Percentiles rank a stretch among this genome's conserved stretches.
phyloP scores from a whole-genome alignment of 305 asterid species.

The Fraxinus greggii region DNA sequence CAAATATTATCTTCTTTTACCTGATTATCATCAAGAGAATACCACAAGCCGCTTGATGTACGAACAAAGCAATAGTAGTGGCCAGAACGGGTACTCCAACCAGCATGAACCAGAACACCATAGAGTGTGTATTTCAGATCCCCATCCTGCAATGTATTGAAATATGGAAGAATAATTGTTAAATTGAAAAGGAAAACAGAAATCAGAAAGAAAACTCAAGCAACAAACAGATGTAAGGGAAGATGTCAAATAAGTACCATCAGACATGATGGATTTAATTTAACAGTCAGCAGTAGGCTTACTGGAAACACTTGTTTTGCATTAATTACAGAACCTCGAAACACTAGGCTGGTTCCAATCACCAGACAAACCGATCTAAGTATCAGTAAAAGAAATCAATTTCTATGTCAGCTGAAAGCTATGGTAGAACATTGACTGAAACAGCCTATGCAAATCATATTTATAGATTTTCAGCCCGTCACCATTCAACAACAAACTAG shows the following conservation, averaged over 20 bases:
- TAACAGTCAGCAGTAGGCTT: not conserved
- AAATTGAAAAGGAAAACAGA: not conserved
- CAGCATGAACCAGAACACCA: constrained; percentile 97
- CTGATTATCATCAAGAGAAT: constrained; percentile 94
- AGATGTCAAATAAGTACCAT: constrained; percentile 5
- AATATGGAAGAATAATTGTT: not conserved
- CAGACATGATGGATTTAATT: not conserved
- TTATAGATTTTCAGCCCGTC: not conserved
- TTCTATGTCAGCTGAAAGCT: not conserved
- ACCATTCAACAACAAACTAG: not conserved
- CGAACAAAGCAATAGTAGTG: constrained; percentile 98
- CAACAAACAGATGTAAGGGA: not conserved
- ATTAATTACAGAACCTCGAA: not conserved
- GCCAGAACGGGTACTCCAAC: constrained; percentile 97
- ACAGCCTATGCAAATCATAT: not conserved
- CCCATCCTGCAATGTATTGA: constrained; percentile 64
- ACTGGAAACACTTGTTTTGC: not conserved
- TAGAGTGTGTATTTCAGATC: constrained; percentile 85
- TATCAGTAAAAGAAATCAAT: not conserved
- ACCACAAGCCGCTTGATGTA: constrained; percentile 98
- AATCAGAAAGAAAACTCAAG: constrained; percentile 16
- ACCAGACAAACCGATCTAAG: not conserved
- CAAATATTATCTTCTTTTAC: constrained; percentile 36
- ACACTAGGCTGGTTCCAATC: not conserved
- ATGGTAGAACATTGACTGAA: not conserved